Percentiles rank a stretch among this genome's conserved stretches.
Conservation (phyloP, 208 protist species). For the Leishmania turanica region DNA sequence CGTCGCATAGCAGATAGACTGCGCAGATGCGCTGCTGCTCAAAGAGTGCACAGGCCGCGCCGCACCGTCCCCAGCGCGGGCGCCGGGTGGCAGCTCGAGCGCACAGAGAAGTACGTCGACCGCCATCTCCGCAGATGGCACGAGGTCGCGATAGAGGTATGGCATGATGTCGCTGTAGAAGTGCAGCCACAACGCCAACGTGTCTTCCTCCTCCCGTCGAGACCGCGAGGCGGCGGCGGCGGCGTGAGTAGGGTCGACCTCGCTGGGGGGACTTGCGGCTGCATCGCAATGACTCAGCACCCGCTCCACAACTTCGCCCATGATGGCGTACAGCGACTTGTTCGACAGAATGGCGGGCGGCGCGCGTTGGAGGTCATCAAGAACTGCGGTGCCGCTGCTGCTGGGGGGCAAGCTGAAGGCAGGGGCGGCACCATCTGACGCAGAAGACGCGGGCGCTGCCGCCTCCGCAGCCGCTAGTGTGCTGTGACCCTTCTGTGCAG, state of each 20-base stretch:
- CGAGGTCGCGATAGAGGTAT: constrained; percentile 38
- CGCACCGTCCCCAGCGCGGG: background rate
- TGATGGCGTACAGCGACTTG: constrained; percentile 29
- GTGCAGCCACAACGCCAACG: constrained; percentile 27
- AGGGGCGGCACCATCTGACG: background rate
- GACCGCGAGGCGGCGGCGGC: background rate
- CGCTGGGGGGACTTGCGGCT: background rate
- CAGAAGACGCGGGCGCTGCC: background rate
- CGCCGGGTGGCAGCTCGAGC: constrained; percentile 1
- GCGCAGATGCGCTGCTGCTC: background rate
- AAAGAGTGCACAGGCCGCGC: background rate
- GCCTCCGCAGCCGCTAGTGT: background rate
- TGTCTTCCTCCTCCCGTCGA: constrained; percentile 13
- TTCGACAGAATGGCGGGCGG: constrained; percentile 22
- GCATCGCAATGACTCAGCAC: constrained; percentile 5
- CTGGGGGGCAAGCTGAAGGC: background rate
- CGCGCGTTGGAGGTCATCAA: constrained; percentile 18
- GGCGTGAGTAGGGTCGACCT: background rate
- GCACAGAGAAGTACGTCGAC: constrained; percentile 29
- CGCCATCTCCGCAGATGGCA: constrained; percentile 30
- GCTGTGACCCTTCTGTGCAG: background rate
- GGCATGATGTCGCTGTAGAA: constrained; percentile 35
- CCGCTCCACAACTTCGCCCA: constrained; percentile 23
- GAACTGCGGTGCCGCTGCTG: constrained; percentile 4
- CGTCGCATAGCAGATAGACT: constrained; percentile 15